These are phyloP conservation scores for Calvatia gigantea DNA, from an alignment of 768 basidiomycete genomes.

Conservation along the genomic window DNA sequence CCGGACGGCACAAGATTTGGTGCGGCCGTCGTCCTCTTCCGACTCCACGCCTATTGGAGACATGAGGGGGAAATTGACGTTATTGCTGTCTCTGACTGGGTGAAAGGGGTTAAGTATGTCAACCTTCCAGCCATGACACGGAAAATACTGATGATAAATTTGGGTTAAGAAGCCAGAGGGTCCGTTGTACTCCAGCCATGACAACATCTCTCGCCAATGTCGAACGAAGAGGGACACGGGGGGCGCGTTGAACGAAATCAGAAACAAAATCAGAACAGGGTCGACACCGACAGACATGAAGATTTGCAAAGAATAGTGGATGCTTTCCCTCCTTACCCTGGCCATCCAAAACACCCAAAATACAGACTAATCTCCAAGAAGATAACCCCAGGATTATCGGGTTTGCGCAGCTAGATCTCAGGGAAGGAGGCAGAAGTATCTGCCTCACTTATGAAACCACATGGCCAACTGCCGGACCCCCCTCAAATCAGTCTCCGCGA, in stretches of 20 bases:
- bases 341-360: conserved; percentile 5
- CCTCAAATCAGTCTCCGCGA: not conserved
- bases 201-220: not conserved
- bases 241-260: not conserved
- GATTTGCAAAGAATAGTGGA: not conserved
- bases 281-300: not conserved
- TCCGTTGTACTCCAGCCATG: not conserved
- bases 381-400: not conserved
- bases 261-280: conserved; percentile 11
- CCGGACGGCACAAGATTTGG: not conserved
- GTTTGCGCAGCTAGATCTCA: not conserved
- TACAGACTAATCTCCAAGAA: conserved; percentile 2
- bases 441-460: not conserved
- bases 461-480: not conserved
- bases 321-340: not conserved
- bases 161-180: not conserved
- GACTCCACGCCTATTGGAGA: not conserved
- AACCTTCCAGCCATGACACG: not conserved
- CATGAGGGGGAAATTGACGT: not conserved
- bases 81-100: not conserved
- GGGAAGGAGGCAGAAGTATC: not conserved
- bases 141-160: not conserved
- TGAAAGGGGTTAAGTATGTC: conserved; percentile 5
- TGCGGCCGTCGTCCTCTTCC: not conserved
- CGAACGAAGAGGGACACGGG: not conserved